phyloP scores from a whole-genome alignment of 2,329 filamentous ascomycete genomes.

The Aspergillus glaucus region DNA sequence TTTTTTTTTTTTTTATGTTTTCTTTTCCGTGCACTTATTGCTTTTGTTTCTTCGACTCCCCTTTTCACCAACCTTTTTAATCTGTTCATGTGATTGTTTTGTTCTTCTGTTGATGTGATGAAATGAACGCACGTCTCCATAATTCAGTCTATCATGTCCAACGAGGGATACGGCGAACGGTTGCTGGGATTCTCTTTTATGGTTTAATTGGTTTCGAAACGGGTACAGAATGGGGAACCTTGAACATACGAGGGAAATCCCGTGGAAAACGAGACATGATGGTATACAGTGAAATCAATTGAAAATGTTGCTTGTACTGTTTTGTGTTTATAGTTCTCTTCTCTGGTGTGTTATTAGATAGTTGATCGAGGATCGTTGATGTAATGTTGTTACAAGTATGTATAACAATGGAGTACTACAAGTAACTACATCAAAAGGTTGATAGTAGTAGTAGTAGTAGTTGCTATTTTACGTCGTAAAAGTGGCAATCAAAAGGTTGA shows the following conservation, averaged over 20 bases:
- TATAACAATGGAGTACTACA: too few species aligned
- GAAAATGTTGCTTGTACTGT: not conserved
- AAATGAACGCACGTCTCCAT: slow-evolving; percentile 18
- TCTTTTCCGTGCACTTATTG: slow-evolving; percentile 6
- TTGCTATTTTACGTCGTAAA: too few species aligned
- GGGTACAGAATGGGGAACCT: slow-evolving; percentile 5
- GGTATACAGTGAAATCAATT: not conserved
- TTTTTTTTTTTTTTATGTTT: slow-evolving; percentile 12
- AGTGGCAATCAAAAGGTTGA: too few species aligned
- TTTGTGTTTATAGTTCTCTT: not conserved
- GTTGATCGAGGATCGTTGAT: not conserved
- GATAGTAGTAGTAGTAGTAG: too few species aligned
- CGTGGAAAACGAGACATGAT: slow-evolving; percentile 11
- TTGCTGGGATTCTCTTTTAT: slow-evolving; percentile 10
- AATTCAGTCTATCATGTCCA: slow-evolving; percentile 15
- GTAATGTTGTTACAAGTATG: too few species aligned
- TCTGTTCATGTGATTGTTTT: slow-evolving; percentile 15
- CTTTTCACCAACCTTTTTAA: slow-evolving; percentile 5
- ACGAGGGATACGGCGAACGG: slow-evolving; percentile 17
- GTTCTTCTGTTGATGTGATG: slow-evolving; percentile 15
- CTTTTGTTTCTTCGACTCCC: slow-evolving; percentile 2
- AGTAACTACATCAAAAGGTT: too few species aligned
- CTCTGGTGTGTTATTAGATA: not conserved
- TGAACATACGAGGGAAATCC: slow-evolving; percentile 18
- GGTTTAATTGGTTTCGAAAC: not conserved